Base-by-base conservation (phyloP, 345 rosid genomes). In the Rhodomyrtus tomentosa region DNA sequence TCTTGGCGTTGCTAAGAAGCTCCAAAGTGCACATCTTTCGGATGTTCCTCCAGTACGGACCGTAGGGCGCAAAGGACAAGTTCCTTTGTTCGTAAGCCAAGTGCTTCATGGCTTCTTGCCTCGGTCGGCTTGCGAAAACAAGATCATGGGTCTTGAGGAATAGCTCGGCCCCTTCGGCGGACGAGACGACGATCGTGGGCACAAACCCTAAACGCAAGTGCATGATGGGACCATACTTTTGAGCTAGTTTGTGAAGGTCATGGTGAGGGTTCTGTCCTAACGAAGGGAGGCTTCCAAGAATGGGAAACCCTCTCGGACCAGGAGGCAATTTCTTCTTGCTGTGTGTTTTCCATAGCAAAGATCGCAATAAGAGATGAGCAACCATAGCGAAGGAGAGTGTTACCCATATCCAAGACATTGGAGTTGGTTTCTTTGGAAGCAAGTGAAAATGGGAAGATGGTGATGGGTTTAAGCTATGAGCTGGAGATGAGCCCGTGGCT, bases 151-250 rank as follows among this genome's bases (percentile, higher is more conserved):
- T 91, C 84, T 88, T 90, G 36, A 91, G 91, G 86, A 92, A 86
- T 3, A 50, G 82, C 76, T 90, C 86, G 1, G 93, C 93, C 3
- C 88, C 91, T 48, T 84, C 58, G 6, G 94, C 88, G 3, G 92
- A 89, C 0, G 94, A 92, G 24, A 86, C 90, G 2, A 90, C 85
- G 16, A 91, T 56, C 1, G 90, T 58, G 9, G 90, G 88, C 29
- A 88, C 80, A 25, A 82, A 16, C 53, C 93, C 94, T 10, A 91
- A 51, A 4, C 86, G 88, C 18, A 91, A 42, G 85, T 72, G 81
- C 93, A 90, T 89, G 81, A 90, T 88, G 38, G 94, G 86, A 10
- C 94, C 93, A 50, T 92, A 87, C 36, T 86, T 87, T 27, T 86
- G 22, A 12, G 94, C 86, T 13, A 90, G 80, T 10, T 24, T 14